A percentile compares a stretch with the other conserved stretches of the same genome.
These are phyloP conservation scores for Lolium perenne DNA, from an alignment of 176 grass and related monocot genomes.

Conservation along the genomic window DNA sequence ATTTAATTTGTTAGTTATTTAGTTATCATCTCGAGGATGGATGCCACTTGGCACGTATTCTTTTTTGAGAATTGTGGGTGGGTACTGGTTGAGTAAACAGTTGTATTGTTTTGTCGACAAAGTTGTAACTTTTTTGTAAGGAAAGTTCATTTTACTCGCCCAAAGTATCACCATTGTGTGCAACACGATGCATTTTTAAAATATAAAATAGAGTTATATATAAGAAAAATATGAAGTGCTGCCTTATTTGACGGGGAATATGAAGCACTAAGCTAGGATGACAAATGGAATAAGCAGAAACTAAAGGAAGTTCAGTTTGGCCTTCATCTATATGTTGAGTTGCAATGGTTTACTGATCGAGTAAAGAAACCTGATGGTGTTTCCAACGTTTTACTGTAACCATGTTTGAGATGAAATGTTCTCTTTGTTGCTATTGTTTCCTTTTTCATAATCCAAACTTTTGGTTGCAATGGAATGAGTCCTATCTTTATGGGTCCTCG, in stretches of 20 bases:
- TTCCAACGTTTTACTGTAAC: slow-evolving; percentile 21
- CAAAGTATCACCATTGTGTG: not conserved
- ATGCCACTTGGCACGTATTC: not conserved
- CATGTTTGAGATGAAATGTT: not conserved
- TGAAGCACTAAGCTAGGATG: too few species aligned
- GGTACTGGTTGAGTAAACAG: not conserved
- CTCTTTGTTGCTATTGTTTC: not conserved
- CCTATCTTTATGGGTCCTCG: slow-evolving; percentile 65
- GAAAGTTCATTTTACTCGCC: not conserved
- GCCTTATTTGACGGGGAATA: too few species aligned
- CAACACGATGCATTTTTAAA: too few species aligned
- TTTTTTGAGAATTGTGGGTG: slow-evolving; percentile 5
- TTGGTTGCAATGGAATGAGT: not conserved
- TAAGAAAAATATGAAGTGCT: too few species aligned
- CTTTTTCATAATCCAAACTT: not conserved
- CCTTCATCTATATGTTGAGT: too few species aligned
- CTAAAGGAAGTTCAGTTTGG: not conserved
- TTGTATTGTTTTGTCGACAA: not conserved
- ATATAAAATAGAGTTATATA: too few species aligned
- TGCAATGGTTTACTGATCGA: not conserved
- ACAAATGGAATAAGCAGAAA: not conserved
- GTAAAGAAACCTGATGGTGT: slow-evolving; percentile 27
- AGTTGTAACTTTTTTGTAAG: not conserved
- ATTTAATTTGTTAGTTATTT: not conserved
- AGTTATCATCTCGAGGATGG: not conserved